A percentile compares a stretch with the other conserved stretches of the same genome.
phyloP scores from a whole-genome alignment of 495 filamentous ascomycete species.

The Xylaria telfairii region DNA sequence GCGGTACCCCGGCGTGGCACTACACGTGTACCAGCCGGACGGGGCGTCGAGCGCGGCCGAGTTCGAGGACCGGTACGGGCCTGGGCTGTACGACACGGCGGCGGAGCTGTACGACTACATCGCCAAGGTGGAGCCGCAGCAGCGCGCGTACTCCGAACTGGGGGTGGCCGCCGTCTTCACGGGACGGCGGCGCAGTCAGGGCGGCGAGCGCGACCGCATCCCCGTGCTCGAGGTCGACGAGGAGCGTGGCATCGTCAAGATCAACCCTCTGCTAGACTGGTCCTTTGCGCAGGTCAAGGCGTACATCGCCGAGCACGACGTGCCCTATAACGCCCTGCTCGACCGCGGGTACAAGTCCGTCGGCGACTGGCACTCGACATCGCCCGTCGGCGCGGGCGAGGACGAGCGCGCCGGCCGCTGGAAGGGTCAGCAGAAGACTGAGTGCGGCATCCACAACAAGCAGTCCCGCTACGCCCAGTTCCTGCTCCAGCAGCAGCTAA shows the following conservation, averaged over 20 bases:
- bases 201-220: constrained; percentile 87
- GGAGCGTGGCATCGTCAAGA: constrained; percentile 84
- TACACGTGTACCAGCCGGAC: constrained; percentile 89
- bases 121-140: constrained; percentile 95
- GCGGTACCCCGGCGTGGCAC: constrained; percentile 74
- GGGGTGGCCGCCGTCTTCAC: constrained; percentile 92
- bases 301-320: constrained; percentile 83
- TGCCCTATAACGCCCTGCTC: constrained; percentile 92
- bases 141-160: constrained; percentile 88
- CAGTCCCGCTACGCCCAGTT: constrained; percentile 89
- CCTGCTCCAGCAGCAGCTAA: constrained; percentile 73
- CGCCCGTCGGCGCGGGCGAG: constrained; percentile 86
- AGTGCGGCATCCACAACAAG: constrained; percentile 98
- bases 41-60: constrained; percentile 71
- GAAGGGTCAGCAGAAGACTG: constrained; percentile 93
- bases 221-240: constrained; percentile 93
- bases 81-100: constrained; percentile 83
- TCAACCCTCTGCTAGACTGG: constrained; percentile 99
- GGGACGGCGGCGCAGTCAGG: constrained; percentile 91
- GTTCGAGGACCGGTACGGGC: constrained; percentile 81
- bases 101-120: constrained; percentile 93
- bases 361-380: constrained; percentile 97
- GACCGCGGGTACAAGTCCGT: constrained; percentile 95
- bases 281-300: constrained; percentile 84
- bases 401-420: constrained; percentile 97